Evolutionary conservation across 495 filamentous ascomycete genomes (phyloP), one percentile per base, ranked within the genome.

Genomic region (Podospora pseudoanserina): DNA sequence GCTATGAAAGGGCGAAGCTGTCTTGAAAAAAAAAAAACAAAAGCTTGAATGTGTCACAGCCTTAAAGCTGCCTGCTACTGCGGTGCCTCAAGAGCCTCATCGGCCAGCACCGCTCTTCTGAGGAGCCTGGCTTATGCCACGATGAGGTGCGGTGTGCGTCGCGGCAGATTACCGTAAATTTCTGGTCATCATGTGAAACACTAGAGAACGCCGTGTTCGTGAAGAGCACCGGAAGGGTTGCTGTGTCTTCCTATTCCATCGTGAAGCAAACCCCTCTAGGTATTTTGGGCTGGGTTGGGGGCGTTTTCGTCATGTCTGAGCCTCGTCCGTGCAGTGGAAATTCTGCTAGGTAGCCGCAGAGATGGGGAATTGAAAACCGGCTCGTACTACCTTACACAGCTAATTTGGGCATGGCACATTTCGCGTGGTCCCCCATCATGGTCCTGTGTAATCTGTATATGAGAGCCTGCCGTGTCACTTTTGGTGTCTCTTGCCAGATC

Each of bases 141-240:
- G 13, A 58, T 20, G 23, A 23, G 23, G 23, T 23, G 23, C 1
- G 23, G 23, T 23, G 18, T 58, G 55, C 55, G 18, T 19, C 18
- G 30, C 15, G 61, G 34, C 32, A 28, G 32, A 32, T 32, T 53
- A 63, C 34, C 61, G 34, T 49, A 32, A 32, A 20, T 19, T 15
- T 34, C 5, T 20, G 3, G 28, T 20, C 61, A 63, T 63, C 61
- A 63, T 63, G 61, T 63, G 61, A 63, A 63, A 63, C 61, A 63
- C 28, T 63, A 63, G 30, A 63, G 61, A 44, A 15, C 61, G 61
- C 61, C 61, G 34, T 32, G 30, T 49, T 18, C 39, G 39, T 49
- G 39, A 49, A 49, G 39, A 49, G 39, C 7, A 2, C 39, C 39
- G 2, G 13, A 49, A 49, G 39, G 39, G 39, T 16, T 49, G 39